These are phyloP conservation scores for Inga leiocalycina DNA, from an alignment of 306 rosid genomes.

Conservation along the genomic window DNA sequence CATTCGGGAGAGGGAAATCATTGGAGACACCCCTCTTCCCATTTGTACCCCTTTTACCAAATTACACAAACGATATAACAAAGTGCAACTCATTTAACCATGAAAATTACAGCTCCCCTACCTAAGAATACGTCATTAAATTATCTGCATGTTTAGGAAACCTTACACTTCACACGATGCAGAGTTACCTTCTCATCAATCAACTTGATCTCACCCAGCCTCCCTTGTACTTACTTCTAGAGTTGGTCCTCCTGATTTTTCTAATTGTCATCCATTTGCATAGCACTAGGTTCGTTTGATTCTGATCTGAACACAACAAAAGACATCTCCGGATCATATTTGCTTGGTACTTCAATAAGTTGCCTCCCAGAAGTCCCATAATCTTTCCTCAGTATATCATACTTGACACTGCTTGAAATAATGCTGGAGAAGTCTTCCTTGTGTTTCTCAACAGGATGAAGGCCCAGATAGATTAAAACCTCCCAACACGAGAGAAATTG, in stretches of 20 bases:
- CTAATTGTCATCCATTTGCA: constrained; percentile 21
- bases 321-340: constrained; percentile 59
- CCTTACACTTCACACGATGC: constrained; percentile 21
- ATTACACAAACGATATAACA: neutral
- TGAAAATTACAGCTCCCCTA: neutral
- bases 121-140: neutral
- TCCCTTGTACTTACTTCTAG: constrained; percentile 46
- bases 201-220: constrained; percentile 70
- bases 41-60: neutral
- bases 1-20: too few relatives aligned
- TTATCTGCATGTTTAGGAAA: neutral
- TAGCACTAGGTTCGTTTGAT: constrained; percentile 43
- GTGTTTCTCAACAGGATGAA: constrained; percentile 63
- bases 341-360: constrained; percentile 60
- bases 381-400: constrained; percentile 80
- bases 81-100: neutral
- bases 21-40: neutral
- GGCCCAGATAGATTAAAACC: constrained; percentile 73
- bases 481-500: constrained; percentile 95
- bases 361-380: constrained; percentile 68
- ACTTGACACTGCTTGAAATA: constrained; percentile 68
- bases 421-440: constrained; percentile 63
- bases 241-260: too few relatives aligned
- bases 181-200: constrained; percentile 65
- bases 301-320: constrained; percentile 72